Evolutionary conservation across 768 basidiomycete genomes (phyloP).

Genomic region (Boletus huronensis): DNA sequence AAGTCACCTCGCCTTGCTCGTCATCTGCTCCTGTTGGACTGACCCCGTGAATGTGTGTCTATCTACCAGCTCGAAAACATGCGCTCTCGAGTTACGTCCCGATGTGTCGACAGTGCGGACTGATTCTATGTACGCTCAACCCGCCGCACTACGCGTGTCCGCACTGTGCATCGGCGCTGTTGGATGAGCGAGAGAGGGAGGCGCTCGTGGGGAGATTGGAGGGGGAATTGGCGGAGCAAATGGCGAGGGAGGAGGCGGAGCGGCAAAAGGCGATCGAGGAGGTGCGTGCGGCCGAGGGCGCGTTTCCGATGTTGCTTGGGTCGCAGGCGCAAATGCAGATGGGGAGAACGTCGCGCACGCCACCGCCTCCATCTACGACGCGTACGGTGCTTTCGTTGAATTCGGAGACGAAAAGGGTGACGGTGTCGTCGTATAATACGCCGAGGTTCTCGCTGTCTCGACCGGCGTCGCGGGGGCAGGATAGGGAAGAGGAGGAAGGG

Average conservation of each 20-base stretch:
- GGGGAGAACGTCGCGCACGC: constrained; percentile 11
- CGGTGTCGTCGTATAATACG: constrained; percentile 48
- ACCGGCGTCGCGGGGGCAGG: constrained; percentile 34
- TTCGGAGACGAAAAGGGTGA: constrained; percentile 47
- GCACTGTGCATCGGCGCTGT: constrained; percentile 42
- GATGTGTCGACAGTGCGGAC: constrained; percentile 55
- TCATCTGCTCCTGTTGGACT: background rate
- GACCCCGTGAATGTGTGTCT: background rate
- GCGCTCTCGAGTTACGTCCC: constrained; percentile 53
- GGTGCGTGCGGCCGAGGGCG: constrained; percentile 50
- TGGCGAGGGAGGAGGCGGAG: constrained; percentile 47
- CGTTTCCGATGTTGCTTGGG: constrained; percentile 53
- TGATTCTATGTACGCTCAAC: constrained; percentile 61
- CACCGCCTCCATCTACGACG: constrained; percentile 35
- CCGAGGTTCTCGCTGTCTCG: constrained; percentile 34
- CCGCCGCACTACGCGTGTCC: constrained; percentile 54
- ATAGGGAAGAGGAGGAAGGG: constrained; percentile 35
- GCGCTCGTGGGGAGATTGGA: constrained; percentile 44
- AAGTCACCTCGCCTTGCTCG: background rate
- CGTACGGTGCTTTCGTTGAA: constrained; percentile 62
- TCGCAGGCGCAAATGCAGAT: constrained; percentile 4
- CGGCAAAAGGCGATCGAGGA: constrained; percentile 45
- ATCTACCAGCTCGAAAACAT: constrained; percentile 50
- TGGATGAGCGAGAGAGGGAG: constrained; percentile 32
- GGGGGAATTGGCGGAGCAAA: constrained; percentile 39